A percentile compares a stretch with the other conserved stretches of the same genome.
These are phyloP conservation scores for Mortierella polycephala DNA, from an alignment of 371 early-diverging fungal species.

Conservation along the genomic window DNA sequence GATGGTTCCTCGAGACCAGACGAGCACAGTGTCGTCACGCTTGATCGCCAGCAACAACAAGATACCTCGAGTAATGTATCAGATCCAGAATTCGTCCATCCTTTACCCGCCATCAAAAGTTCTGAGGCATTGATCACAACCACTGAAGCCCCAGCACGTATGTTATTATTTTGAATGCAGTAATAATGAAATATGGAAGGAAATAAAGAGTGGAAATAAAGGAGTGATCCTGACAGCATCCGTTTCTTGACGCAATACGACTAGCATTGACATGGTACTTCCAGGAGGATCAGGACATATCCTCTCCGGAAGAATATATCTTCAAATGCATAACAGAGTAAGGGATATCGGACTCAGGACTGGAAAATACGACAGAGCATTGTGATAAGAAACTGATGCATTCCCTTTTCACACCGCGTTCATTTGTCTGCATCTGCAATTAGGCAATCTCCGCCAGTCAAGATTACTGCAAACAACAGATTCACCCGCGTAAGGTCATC, in stretches of 20 bases:
- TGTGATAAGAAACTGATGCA: background rate
- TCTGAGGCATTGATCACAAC: no score
- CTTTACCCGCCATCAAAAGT: background rate
- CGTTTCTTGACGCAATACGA: background rate
- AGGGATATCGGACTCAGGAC: background rate
- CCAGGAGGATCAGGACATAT: background rate
- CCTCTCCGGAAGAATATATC: background rate
- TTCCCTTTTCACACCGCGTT: background rate
- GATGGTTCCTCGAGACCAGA: background rate
- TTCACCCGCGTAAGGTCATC: background rate
- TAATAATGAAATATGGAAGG: no score
- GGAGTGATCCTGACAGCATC: background rate
- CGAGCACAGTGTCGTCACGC: background rate
- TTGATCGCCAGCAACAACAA: no score
- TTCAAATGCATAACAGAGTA: constrained; percentile 1
- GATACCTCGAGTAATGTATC: background rate
- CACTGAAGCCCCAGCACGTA: no score
- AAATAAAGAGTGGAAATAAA: no score
- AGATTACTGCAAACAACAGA: background rate
- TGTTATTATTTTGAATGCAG: no score
- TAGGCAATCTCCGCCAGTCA: background rate
- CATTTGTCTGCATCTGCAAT: no score
- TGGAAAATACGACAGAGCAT: no score
- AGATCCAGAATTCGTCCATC: background rate
- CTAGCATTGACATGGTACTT: background rate